Percentiles rank a stretch among this genome's conserved stretches.
Conservation (phyloP, 108 stramenopile genomes). For the Nitzschia inconspicua region DNA sequence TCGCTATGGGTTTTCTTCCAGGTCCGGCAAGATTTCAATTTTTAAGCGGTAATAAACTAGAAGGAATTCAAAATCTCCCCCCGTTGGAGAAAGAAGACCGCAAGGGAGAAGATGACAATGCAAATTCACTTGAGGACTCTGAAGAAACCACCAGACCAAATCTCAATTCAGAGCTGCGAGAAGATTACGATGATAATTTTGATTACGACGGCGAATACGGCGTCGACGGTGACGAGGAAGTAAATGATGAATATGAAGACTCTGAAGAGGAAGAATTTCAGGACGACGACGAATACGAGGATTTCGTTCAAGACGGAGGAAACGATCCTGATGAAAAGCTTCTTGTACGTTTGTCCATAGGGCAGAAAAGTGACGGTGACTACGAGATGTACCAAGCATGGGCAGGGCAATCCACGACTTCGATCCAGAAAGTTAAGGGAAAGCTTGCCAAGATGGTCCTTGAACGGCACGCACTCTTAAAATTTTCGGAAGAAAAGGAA, state of each 20-base stretch:
- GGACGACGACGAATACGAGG: slow-evolving; percentile 7
- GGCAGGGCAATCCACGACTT: slow-evolving; percentile 8
- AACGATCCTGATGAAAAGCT: slow-evolving; percentile 3
- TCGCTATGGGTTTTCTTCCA: slow-evolving; percentile 53
- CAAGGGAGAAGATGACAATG: slow-evolving; percentile 9
- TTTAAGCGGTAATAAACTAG: neutral
- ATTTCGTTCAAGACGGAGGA: neutral
- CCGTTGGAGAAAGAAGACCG: neutral
- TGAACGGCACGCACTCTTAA: slow-evolving; percentile 36
- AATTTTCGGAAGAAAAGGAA: slow-evolving; percentile 11
- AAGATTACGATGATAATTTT: neutral
- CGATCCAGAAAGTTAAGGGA: slow-evolving; percentile 37
- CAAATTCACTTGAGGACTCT: slow-evolving; percentile 1
- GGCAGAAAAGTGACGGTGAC: slow-evolving; percentile 21
- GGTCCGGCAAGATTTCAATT: slow-evolving; percentile 38
- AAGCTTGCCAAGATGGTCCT: slow-evolving; percentile 59
- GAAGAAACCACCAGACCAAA: no score
- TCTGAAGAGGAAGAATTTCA: neutral
- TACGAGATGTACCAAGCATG: neutral
- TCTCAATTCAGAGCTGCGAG: neutral
- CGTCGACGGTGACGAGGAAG: slow-evolving; percentile 23
- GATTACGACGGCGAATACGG: slow-evolving; percentile 18
- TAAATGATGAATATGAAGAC: slow-evolving; percentile 5
- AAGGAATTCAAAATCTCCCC: neutral
- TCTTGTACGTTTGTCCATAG: slow-evolving; percentile 30